Base-by-base conservation (phyloP, 768 basidiomycete genomes). In the Russula dissimulans region DNA sequence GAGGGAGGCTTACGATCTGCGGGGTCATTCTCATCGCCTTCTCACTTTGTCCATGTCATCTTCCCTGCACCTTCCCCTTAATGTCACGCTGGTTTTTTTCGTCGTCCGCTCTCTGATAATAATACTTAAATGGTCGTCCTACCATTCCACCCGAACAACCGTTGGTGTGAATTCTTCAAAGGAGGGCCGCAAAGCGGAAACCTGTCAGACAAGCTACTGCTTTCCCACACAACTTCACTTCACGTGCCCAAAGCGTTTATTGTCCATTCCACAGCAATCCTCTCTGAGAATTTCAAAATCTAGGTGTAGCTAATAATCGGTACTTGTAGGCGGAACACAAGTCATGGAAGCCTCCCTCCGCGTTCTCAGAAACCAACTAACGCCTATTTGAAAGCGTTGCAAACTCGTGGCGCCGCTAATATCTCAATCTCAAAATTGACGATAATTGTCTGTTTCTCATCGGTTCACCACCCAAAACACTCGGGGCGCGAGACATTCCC, bases 21-120 rank as follows among this genome's bases (percentile, higher is more conserved):
- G 50, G 8, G 43, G 34, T 7, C 15, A 34, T 51, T 31, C 18
- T 14, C 38, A 15, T 39, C 7, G 47, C 1, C 59, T 60, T 60
- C 59, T 60, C 52, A 53, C 41, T 49, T 47, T 43, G 32, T 18
- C 34, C 53, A 36, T 60, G 54, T 61, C 54, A 50, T 45, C 48
- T 61, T 61, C 54, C 42, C 42, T 26, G 44, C 36, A 15, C 22
- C 22, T 26, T 26, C 22, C 22, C 22, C 22, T 26, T 26, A 26
- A 36, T 36, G 34, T 10, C 34, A 36, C 34, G 1, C 34, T 36
- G 5, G 3, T 5, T 10, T 7, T 36, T 10, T 36, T 36, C 34
- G 10, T 7, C 10, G 34, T 10, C 34, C 34, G 5, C 34, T 5
- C 34, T 36, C 34, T 7, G 7, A 10, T 36, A 10, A 36, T 7